Percentiles rank a stretch among this genome's conserved stretches.
Conservation (phyloP, 2,329 filamentous ascomycete genomes). For the Lecanosticta acicola region DNA sequence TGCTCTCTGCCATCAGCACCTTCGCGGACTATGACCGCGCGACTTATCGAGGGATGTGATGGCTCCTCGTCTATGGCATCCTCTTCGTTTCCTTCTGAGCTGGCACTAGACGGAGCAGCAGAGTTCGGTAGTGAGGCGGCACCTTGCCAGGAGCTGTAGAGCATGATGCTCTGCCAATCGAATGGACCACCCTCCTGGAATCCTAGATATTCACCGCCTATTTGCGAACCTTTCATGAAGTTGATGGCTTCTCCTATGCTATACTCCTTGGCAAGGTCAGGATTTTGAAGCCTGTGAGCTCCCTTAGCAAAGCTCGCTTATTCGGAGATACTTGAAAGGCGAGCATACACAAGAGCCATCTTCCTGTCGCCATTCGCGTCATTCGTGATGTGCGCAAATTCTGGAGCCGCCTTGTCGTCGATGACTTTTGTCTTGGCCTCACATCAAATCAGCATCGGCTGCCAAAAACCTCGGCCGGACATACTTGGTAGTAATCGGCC, state of each 20-base stretch:
- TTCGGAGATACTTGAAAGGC: too few relatives aligned
- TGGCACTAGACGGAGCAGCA: neutral
- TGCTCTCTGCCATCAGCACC: neutral
- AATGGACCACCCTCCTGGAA: neutral
- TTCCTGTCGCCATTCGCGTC: too few relatives aligned
- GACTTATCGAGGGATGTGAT: neutral
- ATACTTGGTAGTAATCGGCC: too few relatives aligned
- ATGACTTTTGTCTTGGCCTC: too few relatives aligned
- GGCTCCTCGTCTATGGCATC: neutral
- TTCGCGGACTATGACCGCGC: neutral
- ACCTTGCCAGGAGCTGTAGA: neutral
- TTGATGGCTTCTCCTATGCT: neutral
- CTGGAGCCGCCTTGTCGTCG: too few relatives aligned
- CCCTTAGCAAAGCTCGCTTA: too few relatives aligned
- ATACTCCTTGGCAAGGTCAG: neutral
- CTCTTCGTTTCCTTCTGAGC: neutral
- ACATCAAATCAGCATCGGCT: too few relatives aligned
- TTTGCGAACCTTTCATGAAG: neutral
- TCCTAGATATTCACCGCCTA: neutral
- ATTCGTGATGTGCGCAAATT: too few relatives aligned
- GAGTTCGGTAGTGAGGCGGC: neutral
- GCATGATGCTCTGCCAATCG: constrained; percentile 3
- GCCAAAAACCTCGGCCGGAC: too few relatives aligned
- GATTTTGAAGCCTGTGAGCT: too few relatives aligned
- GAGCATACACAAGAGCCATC: too few relatives aligned